phyloP scores from a whole-genome alignment of 2,329 filamentous ascomycete genomes.

The Coniochaeta prunicola region DNA sequence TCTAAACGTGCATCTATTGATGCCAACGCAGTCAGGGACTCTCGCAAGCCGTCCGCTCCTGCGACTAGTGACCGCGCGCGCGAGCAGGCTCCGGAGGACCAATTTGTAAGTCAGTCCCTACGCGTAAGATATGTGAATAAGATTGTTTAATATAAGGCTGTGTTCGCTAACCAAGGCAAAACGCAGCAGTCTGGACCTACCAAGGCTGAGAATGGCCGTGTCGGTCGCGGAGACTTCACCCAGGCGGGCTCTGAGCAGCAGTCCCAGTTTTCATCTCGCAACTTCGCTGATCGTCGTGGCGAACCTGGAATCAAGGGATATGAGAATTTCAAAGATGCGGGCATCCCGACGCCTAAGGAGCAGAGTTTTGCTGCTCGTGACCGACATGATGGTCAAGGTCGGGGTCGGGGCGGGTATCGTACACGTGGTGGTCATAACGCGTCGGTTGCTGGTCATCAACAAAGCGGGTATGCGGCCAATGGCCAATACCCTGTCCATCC shows the following conservation, averaged over 20 bases:
- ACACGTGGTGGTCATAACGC: constrained; percentile 36
- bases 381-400: constrained; percentile 26
- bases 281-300: background rate
- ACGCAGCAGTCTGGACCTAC: constrained; percentile 8
- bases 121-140: background rate
- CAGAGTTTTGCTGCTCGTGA: constrained; percentile 23
- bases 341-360: constrained; percentile 13
- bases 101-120: constrained; percentile 27
- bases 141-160: background rate
- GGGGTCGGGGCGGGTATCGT: constrained; percentile 33
- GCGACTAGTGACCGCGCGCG: constrained; percentile 34
- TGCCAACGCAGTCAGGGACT: constrained; percentile 29
- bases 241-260: background rate
- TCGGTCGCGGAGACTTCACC: background rate
- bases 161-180: background rate
- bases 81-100: constrained; percentile 22
- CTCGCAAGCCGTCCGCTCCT: constrained; percentile 32
- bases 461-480: constrained; percentile 28
- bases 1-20: constrained; percentile 40
- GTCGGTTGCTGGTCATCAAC: constrained; percentile 20
- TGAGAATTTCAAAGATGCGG: constrained; percentile 13
- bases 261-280: background rate
- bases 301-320: constrained; percentile 4
- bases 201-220: constrained; percentile 9
- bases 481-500: constrained; percentile 22